A percentile compares a stretch with the other conserved stretches of the same genome.
Evolutionary conservation across 176 grass and related monocot species (phyloP).

Genomic region (Bothriochloa decipiens): DNA sequence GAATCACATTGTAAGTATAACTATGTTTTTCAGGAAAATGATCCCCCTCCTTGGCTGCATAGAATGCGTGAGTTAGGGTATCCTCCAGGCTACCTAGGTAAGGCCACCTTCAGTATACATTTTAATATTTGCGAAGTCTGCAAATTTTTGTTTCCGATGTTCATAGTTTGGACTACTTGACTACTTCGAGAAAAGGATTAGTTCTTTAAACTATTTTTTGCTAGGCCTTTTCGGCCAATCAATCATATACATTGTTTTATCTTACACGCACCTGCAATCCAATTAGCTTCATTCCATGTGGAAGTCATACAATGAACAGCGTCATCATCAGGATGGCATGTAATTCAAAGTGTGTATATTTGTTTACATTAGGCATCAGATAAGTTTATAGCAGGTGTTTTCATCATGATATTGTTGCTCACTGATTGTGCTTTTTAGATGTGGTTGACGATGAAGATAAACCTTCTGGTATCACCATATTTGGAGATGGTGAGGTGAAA

Average conservation of each 20-base stretch:
- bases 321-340: neutral
- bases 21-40: conserved; percentile 67
- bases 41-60: conserved; percentile 90
- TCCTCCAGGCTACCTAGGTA: conserved; percentile 98
- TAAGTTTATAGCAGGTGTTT: conserved; percentile 25
- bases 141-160: neutral
- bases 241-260: neutral
- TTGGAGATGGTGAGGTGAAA: conserved; percentile 62
- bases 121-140: neutral
- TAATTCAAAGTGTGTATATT: neutral
- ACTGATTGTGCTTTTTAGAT: conserved; percentile 46
- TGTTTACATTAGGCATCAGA: neutral
- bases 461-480: conserved; percentile 95
- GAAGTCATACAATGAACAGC: conserved; percentile 10
- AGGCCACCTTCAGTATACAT: conserved; percentile 20
- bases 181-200: neutral
- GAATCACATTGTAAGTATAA: conserved; percentile 12
- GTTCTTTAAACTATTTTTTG: conserved; percentile 5
- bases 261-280: neutral
- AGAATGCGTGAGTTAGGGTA: conserved; percentile 97
- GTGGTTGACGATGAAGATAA: conserved; percentile 76
- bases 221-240: neutral
- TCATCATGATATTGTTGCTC: conserved; percentile 22
- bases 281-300: neutral
- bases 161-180: conserved; percentile 17